A percentile compares a stretch with the other conserved stretches of the same genome.
These are phyloP conservation scores for Zygnema circumcarinatum DNA, from an alignment of 139 green algal species.

Conservation along the genomic window DNA sequence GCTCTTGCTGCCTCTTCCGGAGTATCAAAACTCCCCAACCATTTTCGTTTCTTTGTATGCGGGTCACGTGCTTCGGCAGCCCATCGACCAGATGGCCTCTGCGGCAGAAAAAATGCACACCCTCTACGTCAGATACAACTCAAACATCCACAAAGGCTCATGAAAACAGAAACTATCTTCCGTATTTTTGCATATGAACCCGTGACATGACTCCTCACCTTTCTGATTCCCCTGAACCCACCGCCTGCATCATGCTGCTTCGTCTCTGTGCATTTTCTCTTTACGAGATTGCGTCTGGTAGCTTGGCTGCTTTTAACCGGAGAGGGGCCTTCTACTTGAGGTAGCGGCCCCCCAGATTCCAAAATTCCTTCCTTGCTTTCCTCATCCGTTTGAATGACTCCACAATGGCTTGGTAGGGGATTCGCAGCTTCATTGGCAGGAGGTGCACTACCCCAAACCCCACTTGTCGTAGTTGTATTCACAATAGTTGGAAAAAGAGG, in stretches of 20 bases:
- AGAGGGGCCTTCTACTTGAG: no score
- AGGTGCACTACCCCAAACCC: no score
- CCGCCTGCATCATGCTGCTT: not conserved
- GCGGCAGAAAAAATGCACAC: not conserved
- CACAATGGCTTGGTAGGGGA: no score
- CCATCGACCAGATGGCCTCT: conserved; percentile 22
- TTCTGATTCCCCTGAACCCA: not conserved
- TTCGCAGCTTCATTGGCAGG: no score
- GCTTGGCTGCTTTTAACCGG: no score
- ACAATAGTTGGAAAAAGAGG: no score
- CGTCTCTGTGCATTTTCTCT: not conserved
- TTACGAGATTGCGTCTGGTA: no score
- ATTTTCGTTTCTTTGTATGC: conserved; percentile 15
- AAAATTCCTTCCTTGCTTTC: not conserved
- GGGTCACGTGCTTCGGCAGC: conserved; percentile 28
- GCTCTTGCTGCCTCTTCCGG: conserved; percentile 38
- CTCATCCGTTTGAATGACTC: not conserved
- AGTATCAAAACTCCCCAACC: conserved; percentile 43
- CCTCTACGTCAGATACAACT: not conserved
- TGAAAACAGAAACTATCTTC: not conserved
- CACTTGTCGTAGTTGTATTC: no score
- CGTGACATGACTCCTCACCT: not conserved
- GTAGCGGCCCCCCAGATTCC: not conserved
- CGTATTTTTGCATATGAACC: not conserved
- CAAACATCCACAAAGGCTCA: not conserved